These are phyloP conservation scores for Marchantia polymorpha DNA, from an alignment of 225 moss, liverwort and hornwort species.

Conservation along the genomic window DNA sequence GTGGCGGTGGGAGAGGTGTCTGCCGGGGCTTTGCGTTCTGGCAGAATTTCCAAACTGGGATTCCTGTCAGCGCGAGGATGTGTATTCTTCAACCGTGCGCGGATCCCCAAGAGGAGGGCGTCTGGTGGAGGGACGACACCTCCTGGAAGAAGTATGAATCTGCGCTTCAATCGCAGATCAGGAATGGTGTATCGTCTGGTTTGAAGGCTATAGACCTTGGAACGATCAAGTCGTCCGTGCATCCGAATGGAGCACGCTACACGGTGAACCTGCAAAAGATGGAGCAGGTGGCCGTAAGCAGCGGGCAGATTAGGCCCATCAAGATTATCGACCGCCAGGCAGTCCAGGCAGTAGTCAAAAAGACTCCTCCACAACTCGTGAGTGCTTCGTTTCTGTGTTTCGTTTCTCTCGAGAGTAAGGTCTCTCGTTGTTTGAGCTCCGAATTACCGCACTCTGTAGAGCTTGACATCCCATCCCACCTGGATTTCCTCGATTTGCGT, in stretches of 20 bases:
- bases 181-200: not conserved
- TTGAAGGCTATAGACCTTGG: slow-evolving; percentile 16
- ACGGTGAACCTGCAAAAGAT: not conserved
- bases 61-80: slow-evolving; percentile 7
- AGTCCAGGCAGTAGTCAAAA: not conserved
- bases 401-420: not conserved
- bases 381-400: not conserved
- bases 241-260: slow-evolving; percentile 18
- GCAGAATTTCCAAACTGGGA: no score
- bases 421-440: not conserved
- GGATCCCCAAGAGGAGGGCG: slow-evolving; percentile 10
- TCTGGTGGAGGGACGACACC: slow-evolving; percentile 37
- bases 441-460: not conserved
- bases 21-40: no score
- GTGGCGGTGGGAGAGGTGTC: no score
- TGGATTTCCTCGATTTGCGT: not conserved
- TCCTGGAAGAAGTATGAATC: slow-evolving; percentile 14
- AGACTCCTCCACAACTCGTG: not conserved
- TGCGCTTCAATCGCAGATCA: not conserved
- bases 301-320: slow-evolving; percentile 19
- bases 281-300: slow-evolving; percentile 24
- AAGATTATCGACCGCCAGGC: slow-evolving; percentile 12
- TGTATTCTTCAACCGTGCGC: slow-evolving; percentile 18
- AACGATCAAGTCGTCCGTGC: slow-evolving; percentile 8
- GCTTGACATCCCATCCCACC: not conserved